Evolutionary conservation across 176 grass and related monocot genomes (phyloP).

Genomic region (Eremochloa ophiuroides): DNA sequence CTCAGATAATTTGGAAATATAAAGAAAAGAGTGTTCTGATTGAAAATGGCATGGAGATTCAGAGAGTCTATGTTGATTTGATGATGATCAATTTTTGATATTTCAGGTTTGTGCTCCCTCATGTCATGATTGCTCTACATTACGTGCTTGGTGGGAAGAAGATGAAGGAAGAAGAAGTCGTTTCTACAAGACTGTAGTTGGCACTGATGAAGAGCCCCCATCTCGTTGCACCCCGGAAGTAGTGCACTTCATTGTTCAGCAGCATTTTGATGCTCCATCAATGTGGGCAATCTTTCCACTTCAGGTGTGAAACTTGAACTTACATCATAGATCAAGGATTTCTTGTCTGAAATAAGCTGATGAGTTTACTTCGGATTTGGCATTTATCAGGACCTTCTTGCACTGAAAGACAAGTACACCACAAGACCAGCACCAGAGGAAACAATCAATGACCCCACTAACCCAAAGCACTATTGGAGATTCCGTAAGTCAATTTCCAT

Average conservation of each 20-base stretch:
- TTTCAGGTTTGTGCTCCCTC: constrained; percentile 97
- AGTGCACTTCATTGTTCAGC: constrained; percentile 75
- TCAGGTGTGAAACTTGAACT: constrained; percentile 54
- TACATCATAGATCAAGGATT: background rate
- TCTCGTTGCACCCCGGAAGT: constrained; percentile 71
- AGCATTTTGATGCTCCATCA: constrained; percentile 80
- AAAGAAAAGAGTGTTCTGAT: background rate
- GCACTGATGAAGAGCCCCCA: constrained; percentile 64
- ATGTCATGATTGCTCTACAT: constrained; percentile 95
- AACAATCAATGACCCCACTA: constrained; percentile 99
- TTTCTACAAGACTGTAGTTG: constrained; percentile 66
- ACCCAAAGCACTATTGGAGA: constrained; percentile 98
- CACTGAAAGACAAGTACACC: constrained; percentile 93
- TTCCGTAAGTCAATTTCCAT: constrained; percentile 62
- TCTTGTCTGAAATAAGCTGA: constrained; percentile 13
- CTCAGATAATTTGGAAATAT: constrained; percentile 7
- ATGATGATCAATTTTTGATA: constrained; percentile 12
- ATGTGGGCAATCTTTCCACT: constrained; percentile 99
- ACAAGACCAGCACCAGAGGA: constrained; percentile 78
- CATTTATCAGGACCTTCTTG: constrained; percentile 78
- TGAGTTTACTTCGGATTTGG: constrained; percentile 1
- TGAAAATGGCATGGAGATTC: background rate
- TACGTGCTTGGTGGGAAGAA: constrained; percentile 99
- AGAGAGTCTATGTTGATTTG: background rate
- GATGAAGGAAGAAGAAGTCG: constrained; percentile 70